Conservation (phyloP, 1,284 basidiomycete species). For the Sanghuangporus weigelae region DNA sequence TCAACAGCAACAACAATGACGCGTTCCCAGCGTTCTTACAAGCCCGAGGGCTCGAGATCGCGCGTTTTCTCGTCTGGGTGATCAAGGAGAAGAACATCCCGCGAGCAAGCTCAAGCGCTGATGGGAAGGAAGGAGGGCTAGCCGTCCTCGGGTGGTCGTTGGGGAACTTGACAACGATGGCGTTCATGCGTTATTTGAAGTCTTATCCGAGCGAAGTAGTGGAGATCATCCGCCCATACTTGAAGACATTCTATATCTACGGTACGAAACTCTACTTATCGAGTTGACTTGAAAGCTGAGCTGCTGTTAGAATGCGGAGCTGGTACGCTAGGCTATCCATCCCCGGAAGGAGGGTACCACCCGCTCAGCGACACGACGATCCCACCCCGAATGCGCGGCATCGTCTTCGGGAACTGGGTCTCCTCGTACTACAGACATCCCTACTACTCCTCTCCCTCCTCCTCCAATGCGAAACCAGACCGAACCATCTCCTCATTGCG, state of each 20-base stretch:
- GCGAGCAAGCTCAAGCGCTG: conserved; percentile 1
- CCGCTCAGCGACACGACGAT: conserved; percentile 11
- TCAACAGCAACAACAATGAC: conserved; percentile 8
- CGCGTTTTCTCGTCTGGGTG: conserved; percentile 18
- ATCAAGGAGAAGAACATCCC: conserved; percentile 14
- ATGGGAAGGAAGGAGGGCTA: conserved; percentile 14
- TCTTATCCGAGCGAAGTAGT: neutral
- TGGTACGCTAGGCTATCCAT: conserved; percentile 4
- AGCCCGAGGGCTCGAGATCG: conserved; percentile 18
- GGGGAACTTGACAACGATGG: conserved; percentile 13
- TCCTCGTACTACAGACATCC: conserved; percentile 17
- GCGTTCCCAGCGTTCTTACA: conserved; percentile 13
- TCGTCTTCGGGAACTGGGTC: conserved; percentile 14
- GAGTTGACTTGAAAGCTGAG: too few relatives aligned
- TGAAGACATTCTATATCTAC: conserved; percentile 14
- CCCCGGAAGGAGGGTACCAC: conserved; percentile 12
- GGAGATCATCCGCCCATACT: neutral
- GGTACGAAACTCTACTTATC: neutral
- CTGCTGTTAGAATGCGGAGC: conserved; percentile 2
- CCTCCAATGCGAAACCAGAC: neutral
- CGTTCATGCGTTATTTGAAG: conserved; percentile 8
- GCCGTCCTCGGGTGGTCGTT: conserved; percentile 16
- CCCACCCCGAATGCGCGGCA: conserved; percentile 4
- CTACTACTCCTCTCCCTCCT: neutral
- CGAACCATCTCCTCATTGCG: neutral